These are phyloP conservation scores for Saksenaea vasiformis DNA, from an alignment of 371 early-diverging fungal genomes.

Conservation along the genomic window DNA sequence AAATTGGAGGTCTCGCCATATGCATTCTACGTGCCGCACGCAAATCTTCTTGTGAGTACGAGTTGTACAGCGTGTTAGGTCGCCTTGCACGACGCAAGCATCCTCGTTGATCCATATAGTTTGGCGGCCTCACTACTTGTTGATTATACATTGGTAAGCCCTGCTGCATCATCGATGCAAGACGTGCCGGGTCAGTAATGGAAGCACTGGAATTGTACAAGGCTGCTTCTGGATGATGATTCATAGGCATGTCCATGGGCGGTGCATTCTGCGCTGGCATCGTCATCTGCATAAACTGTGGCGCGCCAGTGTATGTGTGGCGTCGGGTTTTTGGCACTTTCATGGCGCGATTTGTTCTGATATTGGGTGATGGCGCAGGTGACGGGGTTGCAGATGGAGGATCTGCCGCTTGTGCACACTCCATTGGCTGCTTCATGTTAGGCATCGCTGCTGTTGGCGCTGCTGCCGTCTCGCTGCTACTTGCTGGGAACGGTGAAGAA, in stretches of 20 bases:
- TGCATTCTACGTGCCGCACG: conserved; percentile 8
- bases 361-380: conserved; percentile 13
- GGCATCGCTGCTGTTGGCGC: neutral
- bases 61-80: conserved; percentile 13
- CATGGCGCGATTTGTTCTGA: conserved; percentile 9
- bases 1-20: conserved; percentile 13
- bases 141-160: conserved; percentile 18
- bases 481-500: neutral
- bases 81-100: conserved; percentile 14
- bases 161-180: conserved; percentile 20
- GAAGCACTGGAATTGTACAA: conserved; percentile 23
- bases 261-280: conserved; percentile 4
- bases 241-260: conserved; percentile 1
- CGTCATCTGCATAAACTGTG: conserved; percentile 14
- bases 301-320: neutral
- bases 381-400: conserved; percentile 27
- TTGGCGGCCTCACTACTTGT: conserved; percentile 14
- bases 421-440: neutral
- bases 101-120: conserved; percentile 4
- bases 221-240: conserved; percentile 8
- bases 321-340: conserved; percentile 16
- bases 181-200: conserved; percentile 18
- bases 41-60: conserved; percentile 27
- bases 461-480: conserved; percentile 13
- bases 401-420: conserved; percentile 11